These are phyloP conservation scores for Dactylorhiza incarnata DNA, from an alignment of 106 monocot genomes.

Conservation along the genomic window DNA sequence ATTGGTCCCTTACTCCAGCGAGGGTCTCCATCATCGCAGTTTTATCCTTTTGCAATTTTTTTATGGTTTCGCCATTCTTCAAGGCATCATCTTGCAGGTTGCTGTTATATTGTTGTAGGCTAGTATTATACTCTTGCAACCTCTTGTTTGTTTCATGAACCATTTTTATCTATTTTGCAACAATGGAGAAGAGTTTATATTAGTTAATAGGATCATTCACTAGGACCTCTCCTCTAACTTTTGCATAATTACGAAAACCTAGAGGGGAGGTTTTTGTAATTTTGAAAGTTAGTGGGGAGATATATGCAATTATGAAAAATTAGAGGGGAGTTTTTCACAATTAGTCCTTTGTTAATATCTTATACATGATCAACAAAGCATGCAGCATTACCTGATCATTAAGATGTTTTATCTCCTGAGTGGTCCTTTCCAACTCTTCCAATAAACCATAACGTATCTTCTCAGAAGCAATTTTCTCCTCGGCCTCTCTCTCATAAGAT, in stretches of 20 bases:
- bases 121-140: constrained; percentile 81
- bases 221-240: no score
- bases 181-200: background rate
- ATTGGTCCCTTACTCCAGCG: constrained; percentile 42
- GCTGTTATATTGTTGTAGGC: constrained; percentile 85
- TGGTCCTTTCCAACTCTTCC: constrained; percentile 47
- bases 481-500: constrained; percentile 44
- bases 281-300: no score
- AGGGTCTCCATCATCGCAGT: constrained; percentile 65
- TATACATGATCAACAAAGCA: background rate
- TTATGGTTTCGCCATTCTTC: constrained; percentile 36
- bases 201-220: background rate
- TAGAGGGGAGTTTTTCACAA: no score
- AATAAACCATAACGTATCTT: constrained; percentile 24
- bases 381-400: constrained; percentile 46
- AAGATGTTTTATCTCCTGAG: constrained; percentile 32
- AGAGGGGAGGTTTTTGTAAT: no score
- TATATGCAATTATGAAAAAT: no score
- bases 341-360: background rate
- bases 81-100: constrained; percentile 70
- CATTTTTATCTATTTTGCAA: constrained; percentile 48
- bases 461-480: constrained; percentile 42
- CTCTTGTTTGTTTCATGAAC: constrained; percentile 67
- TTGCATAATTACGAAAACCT: no score
- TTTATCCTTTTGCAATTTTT: constrained; percentile 68